Conservation (phyloP, 75 land plant species). For the Gnetum montanum region DNA sequence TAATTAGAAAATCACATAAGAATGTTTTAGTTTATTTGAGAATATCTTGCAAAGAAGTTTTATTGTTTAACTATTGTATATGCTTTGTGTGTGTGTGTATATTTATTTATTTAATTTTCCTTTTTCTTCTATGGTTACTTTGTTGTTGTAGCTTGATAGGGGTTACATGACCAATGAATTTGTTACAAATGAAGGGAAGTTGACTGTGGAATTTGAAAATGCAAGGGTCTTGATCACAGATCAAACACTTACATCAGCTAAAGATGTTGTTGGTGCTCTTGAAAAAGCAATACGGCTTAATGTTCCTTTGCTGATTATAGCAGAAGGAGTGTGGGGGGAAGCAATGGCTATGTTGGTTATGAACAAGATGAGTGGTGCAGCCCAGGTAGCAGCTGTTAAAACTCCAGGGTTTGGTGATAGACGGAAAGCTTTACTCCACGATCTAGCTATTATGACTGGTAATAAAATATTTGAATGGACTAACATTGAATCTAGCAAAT, state of each 20-base stretch:
- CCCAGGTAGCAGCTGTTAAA: constrained; percentile 80
- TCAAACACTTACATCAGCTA: constrained; percentile 49
- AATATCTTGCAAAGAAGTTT: neutral
- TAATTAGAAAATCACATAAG: neutral
- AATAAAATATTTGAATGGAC: no score
- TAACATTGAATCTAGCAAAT: no score
- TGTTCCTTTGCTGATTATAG: constrained; percentile 76
- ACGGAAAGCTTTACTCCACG: constrained; percentile 75
- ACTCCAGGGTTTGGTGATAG: constrained; percentile 78
- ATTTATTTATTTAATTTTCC: no score
- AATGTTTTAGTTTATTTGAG: no score
- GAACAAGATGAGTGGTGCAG: constrained; percentile 60
- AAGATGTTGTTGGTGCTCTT: constrained; percentile 63
- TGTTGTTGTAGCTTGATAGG: constrained; percentile 64
- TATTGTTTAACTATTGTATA: neutral
- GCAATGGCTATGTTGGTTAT: constrained; percentile 69
- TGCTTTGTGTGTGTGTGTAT: neutral
- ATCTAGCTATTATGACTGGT: constrained; percentile 97
- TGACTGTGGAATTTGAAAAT: constrained; percentile 86
- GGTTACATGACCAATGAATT: constrained; percentile 84
- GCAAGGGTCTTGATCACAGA: constrained; percentile 81
- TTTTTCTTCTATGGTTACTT: neutral
- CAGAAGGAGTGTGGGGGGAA: constrained; percentile 76
- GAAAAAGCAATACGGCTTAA: constrained; percentile 73
- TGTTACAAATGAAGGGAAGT: constrained; percentile 78